These are phyloP conservation scores for Trichosporon faecale DNA, from an alignment of 1,284 basidiomycete genomes.

Conservation along the genomic window DNA sequence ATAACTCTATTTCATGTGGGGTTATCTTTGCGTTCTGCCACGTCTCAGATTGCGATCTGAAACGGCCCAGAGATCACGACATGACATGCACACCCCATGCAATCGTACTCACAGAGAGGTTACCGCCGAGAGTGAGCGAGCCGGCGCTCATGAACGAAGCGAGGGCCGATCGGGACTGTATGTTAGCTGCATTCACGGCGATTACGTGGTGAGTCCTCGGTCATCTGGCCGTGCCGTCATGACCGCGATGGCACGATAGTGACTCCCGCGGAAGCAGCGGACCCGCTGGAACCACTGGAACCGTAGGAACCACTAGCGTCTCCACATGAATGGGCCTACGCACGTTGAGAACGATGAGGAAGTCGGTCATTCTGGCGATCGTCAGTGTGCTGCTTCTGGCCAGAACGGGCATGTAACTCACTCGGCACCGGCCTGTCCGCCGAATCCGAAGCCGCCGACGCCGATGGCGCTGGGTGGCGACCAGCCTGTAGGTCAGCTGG, in stretches of 20 bases:
- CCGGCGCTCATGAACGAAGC: conserved; percentile 93
- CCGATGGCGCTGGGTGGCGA: conserved; percentile 92
- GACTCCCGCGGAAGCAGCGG: background rate
- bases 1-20: background rate
- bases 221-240: conserved; percentile 50
- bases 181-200: conserved; percentile 13
- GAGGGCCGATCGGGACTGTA: conserved; percentile 57
- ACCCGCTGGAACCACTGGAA: background rate
- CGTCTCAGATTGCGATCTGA: background rate
- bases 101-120: conserved; percentile 20
- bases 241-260: conserved; percentile 15
- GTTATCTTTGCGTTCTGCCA: background rate
- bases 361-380: conserved; percentile 71
- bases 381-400: conserved; percentile 63
- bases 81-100: background rate
- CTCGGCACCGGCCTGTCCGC: conserved; percentile 63
- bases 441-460: conserved; percentile 87
- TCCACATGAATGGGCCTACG: conserved; percentile 42
- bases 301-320: background rate
- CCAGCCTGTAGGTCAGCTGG: conserved; percentile 62
- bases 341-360: conserved; percentile 85
- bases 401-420: conserved; percentile 32
- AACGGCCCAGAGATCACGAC: background rate
- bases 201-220: conserved; percentile 1
- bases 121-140: conserved; percentile 60